Conservation (phyloP, 805 yeast genomes). For the Myxozyma geophila region DNA sequence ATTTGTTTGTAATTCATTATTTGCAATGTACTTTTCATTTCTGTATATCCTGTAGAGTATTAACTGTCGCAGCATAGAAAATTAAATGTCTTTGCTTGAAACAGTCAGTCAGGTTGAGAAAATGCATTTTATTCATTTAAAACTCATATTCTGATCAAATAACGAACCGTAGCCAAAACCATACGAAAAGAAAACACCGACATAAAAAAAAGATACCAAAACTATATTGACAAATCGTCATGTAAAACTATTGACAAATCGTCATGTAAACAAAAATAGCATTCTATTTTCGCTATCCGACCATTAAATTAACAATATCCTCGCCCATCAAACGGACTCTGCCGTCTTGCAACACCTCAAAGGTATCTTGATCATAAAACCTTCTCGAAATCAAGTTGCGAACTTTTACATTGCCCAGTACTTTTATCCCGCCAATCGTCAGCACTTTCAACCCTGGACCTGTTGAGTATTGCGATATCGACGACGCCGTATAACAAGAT, state of each 20-base stretch:
- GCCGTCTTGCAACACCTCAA: slow-evolving; percentile 29
- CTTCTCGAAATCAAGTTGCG: slow-evolving; percentile 25
- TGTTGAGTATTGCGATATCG: not conserved
- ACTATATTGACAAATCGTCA: not conserved
- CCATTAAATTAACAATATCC: slow-evolving; percentile 29
- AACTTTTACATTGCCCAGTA: slow-evolving; percentile 28
- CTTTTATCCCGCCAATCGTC: slow-evolving; percentile 28
- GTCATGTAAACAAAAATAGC: no score
- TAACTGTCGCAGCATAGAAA: not conserved
- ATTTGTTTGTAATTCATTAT: not conserved
- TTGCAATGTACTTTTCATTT: not conserved
- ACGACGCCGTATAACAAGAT: slow-evolving; percentile 1
- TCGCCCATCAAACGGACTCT: slow-evolving; percentile 29
- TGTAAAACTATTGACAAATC: no score
- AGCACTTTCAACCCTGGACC: slow-evolving; percentile 14
- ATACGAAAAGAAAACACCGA: not conserved
- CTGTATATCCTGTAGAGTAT: not conserved
- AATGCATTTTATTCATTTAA: no score
- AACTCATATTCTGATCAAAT: no score
- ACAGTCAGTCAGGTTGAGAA: not conserved
- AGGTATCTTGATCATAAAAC: slow-evolving; percentile 21
- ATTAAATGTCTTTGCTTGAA: not conserved
- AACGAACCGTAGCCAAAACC: no score
- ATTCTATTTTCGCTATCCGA: slow-evolving; percentile 7
- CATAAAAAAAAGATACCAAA: not conserved